phyloP scores from a whole-genome alignment of 1,284 basidiomycete genomes.

The Pterula multifida region DNA sequence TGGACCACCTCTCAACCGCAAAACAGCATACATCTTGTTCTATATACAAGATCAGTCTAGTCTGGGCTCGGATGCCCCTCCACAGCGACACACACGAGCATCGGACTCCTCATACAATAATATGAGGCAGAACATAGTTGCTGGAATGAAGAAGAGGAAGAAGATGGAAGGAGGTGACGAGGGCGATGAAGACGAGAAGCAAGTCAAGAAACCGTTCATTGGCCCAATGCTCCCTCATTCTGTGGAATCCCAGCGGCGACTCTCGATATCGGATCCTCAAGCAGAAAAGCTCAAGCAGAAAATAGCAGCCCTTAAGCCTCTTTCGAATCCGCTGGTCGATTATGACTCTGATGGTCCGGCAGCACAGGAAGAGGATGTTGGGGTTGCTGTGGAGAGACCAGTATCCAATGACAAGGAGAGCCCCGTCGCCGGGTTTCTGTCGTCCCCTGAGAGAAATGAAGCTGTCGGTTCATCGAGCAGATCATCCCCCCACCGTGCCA shows the following conservation, averaged over 20 bases:
- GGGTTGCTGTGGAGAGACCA: background rate
- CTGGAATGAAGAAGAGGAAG: constrained; percentile 55
- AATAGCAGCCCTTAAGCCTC: constrained; percentile 35
- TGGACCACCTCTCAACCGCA: constrained; percentile 44
- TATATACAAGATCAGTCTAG: constrained; percentile 74
- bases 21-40: constrained; percentile 89
- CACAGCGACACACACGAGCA: constrained; percentile 28
- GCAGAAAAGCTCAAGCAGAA: constrained; percentile 46
- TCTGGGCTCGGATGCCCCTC: constrained; percentile 26
- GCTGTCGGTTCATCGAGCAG: background rate
- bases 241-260: constrained; percentile 13
- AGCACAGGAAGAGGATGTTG: constrained; percentile 23
- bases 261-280: constrained; percentile 39
- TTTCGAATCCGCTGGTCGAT: constrained; percentile 32
- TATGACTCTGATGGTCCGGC: constrained; percentile 47
- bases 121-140: constrained; percentile 25
- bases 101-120: constrained; percentile 12
- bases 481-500: background rate
- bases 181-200: constrained; percentile 35
- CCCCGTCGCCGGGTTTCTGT: background rate
- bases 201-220: constrained; percentile 41
- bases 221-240: constrained; percentile 39
- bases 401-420: background rate
- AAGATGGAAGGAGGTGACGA: constrained; percentile 32
- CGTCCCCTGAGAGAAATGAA: background rate